Base-by-base conservation (phyloP, 495 filamentous ascomycete genomes). In the Tuber borchii region DNA sequence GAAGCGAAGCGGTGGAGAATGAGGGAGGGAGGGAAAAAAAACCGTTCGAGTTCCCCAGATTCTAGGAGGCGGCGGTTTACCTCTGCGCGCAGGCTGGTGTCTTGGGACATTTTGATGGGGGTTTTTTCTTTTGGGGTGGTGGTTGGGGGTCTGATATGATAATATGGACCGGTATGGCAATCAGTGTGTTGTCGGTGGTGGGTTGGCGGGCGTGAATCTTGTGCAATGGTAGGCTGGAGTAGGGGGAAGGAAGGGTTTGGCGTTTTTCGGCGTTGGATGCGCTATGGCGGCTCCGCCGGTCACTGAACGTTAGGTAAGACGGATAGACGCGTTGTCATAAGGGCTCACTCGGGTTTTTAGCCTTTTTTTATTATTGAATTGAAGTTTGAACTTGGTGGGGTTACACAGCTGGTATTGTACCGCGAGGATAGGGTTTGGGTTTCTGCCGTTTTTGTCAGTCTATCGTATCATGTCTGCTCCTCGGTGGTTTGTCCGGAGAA, bases 21-120 rank as follows among this genome's bases (percentile, higher is more conserved):
- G 26, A 45, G 40, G n/a, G 2, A 14, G 44, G 71, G 42, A 31
- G 45, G n/a, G 26, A 42, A 34, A 45, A 6, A 19, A 42, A 44
- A 81, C 79, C 73, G 78, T 71, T 81, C 79, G 31, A 81, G 76
- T 68, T 81, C 79, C 17, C 79, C 79, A 1, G 79, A 81, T 56
- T 81, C 79, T 10, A 81, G 48, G 37, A 81, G 79, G 42, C 79
- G 79, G 40, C 79, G 79, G 68, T 81, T 81, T 46, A 81, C 77
- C 71, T 81, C 79, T 14, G 79, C 76, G 39, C 79, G 79, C 31
- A 81, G 71, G 22, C 70, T 48, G 22, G 79, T 70, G 69, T 78
- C 76, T 31, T 78, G 73, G 45, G 79, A 69, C 39, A 71, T 71
- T 22, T n/a, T 40, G 39, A 17, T 12, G 3, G 39, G 70, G 34